phyloP scores from a whole-genome alignment of 768 basidiomycete genomes.

The Kwoniella botswanensis region DNA sequence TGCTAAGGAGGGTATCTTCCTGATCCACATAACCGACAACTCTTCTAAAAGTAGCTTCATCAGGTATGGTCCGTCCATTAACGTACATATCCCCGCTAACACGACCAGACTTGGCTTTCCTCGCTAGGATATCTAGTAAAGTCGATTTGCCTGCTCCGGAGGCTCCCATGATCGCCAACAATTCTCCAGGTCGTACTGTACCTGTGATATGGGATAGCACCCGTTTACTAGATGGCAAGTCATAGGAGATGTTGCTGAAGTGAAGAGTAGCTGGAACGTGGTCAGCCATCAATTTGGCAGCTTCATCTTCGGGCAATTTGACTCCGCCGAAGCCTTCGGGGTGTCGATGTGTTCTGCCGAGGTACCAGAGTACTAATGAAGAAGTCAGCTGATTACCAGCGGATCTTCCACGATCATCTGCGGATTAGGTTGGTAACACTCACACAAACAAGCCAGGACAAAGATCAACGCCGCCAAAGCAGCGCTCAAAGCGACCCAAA shows the following conservation, averaged over 20 bases:
- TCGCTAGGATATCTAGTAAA: slow-evolving; percentile 91
- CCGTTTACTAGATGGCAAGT: slow-evolving; percentile 66
- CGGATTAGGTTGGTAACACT: slow-evolving; percentile 57
- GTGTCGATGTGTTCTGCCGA: slow-evolving; percentile 72
- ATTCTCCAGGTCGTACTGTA: slow-evolving; percentile 80
- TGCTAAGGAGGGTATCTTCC: slow-evolving; percentile 96
- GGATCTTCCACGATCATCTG: background rate
- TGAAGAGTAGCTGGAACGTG: slow-evolving; percentile 94
- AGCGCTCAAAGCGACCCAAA: slow-evolving; percentile 82
- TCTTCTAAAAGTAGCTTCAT: slow-evolving; percentile 74
- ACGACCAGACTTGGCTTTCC: slow-evolving; percentile 81
- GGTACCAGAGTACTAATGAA: slow-evolving; percentile 79
- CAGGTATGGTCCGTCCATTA: slow-evolving; percentile 76
- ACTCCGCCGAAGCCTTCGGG: slow-evolving; percentile 62
- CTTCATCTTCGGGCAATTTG: slow-evolving; percentile 74
- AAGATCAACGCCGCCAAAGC: slow-evolving; percentile 78
- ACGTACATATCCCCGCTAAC: slow-evolving; percentile 78
- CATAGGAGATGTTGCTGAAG: slow-evolving; percentile 83
- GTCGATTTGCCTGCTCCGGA: slow-evolving; percentile 97
- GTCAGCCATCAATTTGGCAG: slow-evolving; percentile 84
- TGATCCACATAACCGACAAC: slow-evolving; percentile 97
- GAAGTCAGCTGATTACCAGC: background rate
- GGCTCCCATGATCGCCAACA: slow-evolving; percentile 96
- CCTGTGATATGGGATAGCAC: slow-evolving; percentile 85
- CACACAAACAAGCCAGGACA: slow-evolving; percentile 66